Conservation (phyloP, 164 flowering plant species). For the Nymphaea colorata region DNA sequence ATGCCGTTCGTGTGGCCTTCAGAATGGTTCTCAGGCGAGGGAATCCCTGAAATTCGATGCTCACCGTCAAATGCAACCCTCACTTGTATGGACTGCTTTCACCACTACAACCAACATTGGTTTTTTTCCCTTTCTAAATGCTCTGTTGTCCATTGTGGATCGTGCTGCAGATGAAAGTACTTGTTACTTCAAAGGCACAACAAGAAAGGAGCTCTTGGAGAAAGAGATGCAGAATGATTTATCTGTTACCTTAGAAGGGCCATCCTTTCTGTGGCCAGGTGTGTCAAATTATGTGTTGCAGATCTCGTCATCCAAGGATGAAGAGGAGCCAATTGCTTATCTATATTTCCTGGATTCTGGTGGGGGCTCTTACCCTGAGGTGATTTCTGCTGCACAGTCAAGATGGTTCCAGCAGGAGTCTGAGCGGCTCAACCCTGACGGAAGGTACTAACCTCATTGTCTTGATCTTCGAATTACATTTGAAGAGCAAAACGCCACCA, state of each 20-base stretch:
- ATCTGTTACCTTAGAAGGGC: slow-evolving; percentile 53
- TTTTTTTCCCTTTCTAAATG: not conserved
- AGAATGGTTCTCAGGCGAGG: slow-evolving; percentile 71
- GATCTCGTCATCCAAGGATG: slow-evolving; percentile 32
- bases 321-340: slow-evolving; percentile 25
- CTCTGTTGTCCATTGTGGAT: not conserved
- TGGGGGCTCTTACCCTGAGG: slow-evolving; percentile 86
- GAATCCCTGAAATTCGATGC: slow-evolving; percentile 55
- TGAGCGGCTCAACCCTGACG: slow-evolving; percentile 50
- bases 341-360: slow-evolving; percentile 89
- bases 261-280: slow-evolving; percentile 72
- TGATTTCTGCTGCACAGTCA: slow-evolving; percentile 70
- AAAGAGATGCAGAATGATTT: slow-evolving; percentile 39
- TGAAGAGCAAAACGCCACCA: too few species aligned
- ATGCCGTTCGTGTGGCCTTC: slow-evolving; percentile 75
- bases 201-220: slow-evolving; percentile 46
- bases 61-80: slow-evolving; percentile 7
- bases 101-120: not conserved
- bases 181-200: slow-evolving; percentile 60
- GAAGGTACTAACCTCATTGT: slow-evolving; percentile 27
- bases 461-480: too few species aligned
- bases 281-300: slow-evolving; percentile 70
- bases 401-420: slow-evolving; percentile 56
- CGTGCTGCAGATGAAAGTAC: not conserved
- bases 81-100: not conserved